Conservation (phyloP, 176 grass and related monocot species). For the Rhynchospora pubera region DNA sequence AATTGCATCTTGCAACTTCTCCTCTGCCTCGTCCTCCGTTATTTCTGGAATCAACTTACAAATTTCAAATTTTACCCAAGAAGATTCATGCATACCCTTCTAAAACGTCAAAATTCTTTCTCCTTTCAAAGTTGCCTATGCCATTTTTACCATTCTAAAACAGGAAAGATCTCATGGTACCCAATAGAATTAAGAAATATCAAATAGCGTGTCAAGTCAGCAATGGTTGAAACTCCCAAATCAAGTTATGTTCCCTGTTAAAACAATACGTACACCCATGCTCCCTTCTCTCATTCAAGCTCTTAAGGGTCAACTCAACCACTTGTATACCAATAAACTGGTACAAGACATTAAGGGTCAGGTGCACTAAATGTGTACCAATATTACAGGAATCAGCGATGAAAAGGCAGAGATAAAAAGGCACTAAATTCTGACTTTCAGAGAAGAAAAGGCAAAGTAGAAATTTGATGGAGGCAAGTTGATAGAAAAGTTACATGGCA, state of each 20-base stretch:
- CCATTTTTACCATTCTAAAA: not conserved
- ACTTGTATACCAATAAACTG: not conserved
- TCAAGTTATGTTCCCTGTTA: not conserved
- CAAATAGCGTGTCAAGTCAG: not conserved
- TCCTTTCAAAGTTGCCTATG: not conserved
- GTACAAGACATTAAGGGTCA: not conserved
- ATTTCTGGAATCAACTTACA: constrained; percentile 49
- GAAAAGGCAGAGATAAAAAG: too few species aligned
- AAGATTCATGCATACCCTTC: not conserved
- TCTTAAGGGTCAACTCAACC: too few species aligned
- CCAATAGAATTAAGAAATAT: not conserved
- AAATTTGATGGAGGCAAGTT: not conserved
- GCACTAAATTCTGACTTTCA: not conserved
- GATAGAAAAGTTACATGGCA: not conserved
- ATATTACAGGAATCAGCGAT: not conserved
- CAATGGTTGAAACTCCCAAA: not conserved
- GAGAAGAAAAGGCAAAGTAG: not conserved
- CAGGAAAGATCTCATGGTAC: not conserved
- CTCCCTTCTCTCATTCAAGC: not conserved
- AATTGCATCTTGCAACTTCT: constrained; percentile 88
- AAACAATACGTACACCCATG: not conserved
- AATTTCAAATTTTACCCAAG: not conserved
- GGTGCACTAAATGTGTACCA: not conserved
- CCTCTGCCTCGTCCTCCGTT: constrained; percentile 87
- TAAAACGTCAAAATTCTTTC: not conserved